Percentiles rank a stretch among this genome's conserved stretches.
These are phyloP conservation scores for Diplogelasinospora grovesii DNA, from an alignment of 495 filamentous ascomycete species.

Conservation along the genomic window DNA sequence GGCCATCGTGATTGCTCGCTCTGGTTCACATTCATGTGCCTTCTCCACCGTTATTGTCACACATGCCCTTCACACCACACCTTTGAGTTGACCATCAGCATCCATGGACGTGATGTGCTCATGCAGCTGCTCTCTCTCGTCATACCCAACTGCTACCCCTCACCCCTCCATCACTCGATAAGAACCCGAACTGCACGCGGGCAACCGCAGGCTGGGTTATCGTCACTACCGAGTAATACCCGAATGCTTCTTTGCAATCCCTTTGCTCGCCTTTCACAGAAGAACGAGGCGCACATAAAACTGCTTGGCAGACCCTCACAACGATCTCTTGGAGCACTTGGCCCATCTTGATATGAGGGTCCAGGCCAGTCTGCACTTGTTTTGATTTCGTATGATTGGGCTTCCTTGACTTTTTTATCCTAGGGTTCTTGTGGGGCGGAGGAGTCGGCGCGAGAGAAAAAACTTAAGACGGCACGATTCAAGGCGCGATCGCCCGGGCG, in stretches of 20 bases:
- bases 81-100: background rate
- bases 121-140: too few species aligned
- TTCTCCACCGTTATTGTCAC: background rate
- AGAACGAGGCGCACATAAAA: too few species aligned
- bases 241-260: too few species aligned
- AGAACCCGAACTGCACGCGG: too few species aligned
- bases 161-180: too few species aligned
- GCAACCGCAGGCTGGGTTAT: too few species aligned
- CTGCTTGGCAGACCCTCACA: background rate
- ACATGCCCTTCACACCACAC: background rate
- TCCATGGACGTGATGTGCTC: too few species aligned
- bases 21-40: too few species aligned
- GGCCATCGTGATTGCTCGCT: constrained; percentile 4
- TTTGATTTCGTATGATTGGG: background rate
- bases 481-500: too few species aligned
- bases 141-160: too few species aligned
- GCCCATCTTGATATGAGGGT: background rate
- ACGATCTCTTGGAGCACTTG: constrained; percentile 5
- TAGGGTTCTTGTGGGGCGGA: background rate
- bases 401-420: background rate
- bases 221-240: too few species aligned
- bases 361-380: background rate
- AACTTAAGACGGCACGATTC: background rate
- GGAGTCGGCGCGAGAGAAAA: background rate
- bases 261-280: too few species aligned